Base-by-base conservation (phyloP, 192 early-diverging fungal genomes). In the Coemansia furcata region DNA sequence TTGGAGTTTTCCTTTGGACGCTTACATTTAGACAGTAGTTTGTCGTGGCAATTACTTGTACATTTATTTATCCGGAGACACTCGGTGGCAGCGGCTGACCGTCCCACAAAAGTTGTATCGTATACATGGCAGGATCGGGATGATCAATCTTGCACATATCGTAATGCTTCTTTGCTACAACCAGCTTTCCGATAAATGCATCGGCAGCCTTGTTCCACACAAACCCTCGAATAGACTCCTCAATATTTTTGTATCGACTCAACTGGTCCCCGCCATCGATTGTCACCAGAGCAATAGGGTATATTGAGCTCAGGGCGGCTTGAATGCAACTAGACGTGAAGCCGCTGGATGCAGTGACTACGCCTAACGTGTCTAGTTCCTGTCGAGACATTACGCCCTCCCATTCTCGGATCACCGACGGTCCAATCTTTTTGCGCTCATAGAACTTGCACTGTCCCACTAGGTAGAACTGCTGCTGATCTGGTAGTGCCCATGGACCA, bases 331-430 rank as follows among this genome's bases (percentile, higher is more conserved):
- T 62, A 8, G 73, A 11, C n/a, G 78, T 80, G 38, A 75, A 80
- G 14, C 78, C 78, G 37, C 78, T 75, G 11, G 78, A 65, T 9
- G 78, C 70, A 14, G 62, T 68, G 6, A 80, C 63, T 3, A 75
- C 26, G 46, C 78, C 78, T 17, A 80, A 40, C 1, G 77, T 73
- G 29, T 75, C 72, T 10, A 60, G n/a, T 9, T 75, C 73, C 30
- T 80, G 78, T 10, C 78, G 62, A 17, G 78, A 69, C 78, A 80
- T 80, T 14, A 80, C 78, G 40, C 78, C 78, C 32, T 80, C 78
- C 78, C 78, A 80, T 46, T 80, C 78, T 35, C 78, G 78, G 42
- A 80, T 69, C 10, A 80, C 55, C 19, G 78, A 68, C 2, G 78
- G 78, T 0, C 78, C 78, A 55, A 80, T 69, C 63, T 66, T 67